phyloP scores from a whole-genome alignment of 192 early-diverging fungal genomes.

The Kickxella alabastrina region DNA sequence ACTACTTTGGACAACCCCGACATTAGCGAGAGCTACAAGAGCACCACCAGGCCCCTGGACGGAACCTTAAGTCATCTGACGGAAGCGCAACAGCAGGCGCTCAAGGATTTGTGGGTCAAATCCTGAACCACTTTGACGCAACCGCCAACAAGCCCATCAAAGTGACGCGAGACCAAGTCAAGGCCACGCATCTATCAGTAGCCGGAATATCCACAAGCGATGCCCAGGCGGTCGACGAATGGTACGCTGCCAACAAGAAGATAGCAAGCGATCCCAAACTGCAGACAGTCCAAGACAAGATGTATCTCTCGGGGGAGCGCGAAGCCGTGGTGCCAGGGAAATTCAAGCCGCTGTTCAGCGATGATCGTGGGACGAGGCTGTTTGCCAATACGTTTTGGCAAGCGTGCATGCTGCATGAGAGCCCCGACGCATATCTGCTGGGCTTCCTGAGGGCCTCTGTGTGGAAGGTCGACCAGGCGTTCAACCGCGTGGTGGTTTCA shows the following conservation, averaged over 20 bases:
- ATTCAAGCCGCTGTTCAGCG: conserved; percentile 39
- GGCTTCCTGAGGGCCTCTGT: conserved; percentile 74
- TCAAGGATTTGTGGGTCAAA: conserved; percentile 37
- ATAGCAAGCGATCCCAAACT: conserved; percentile 7
- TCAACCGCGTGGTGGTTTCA: conserved; percentile 58
- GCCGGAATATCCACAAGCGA: conserved; percentile 4
- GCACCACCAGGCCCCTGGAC: conserved; percentile 2
- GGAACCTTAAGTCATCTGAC: conserved; percentile 29
- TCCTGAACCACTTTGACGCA: conserved; percentile 21
- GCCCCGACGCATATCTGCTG: conserved; percentile 66
- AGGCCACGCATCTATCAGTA: neutral
- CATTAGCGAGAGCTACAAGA: conserved; percentile 21
- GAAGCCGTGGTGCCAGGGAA: conserved; percentile 10
- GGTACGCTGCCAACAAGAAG: conserved; percentile 30
- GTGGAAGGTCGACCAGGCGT: conserved; percentile 70
- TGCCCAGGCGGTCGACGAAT: conserved; percentile 10
- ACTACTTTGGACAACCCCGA: conserved; percentile 6
- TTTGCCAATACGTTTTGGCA: conserved; percentile 41
- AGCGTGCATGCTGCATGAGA: conserved; percentile 30
- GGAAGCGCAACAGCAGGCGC: conserved; percentile 17
- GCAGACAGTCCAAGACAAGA: conserved; percentile 29
- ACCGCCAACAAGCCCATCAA: conserved; percentile 20
- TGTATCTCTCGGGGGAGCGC: conserved; percentile 29
- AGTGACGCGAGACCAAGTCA: conserved; percentile 17
- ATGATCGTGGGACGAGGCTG: conserved; percentile 3